These are phyloP conservation scores for Brassica incana DNA, from an alignment of 345 rosid species.

Conservation along the genomic window DNA sequence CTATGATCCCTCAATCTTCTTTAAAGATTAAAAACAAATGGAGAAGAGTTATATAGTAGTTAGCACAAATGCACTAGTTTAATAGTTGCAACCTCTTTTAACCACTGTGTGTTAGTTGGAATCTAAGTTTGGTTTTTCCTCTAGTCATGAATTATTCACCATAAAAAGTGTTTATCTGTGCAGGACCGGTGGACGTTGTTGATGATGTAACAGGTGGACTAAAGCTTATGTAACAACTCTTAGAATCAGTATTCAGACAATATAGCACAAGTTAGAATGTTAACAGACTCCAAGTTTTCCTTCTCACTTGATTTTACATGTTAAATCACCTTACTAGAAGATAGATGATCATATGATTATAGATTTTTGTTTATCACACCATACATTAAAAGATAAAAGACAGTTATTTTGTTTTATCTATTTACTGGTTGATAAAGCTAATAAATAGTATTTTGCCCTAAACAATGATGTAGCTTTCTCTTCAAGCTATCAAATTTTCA, in stretches of 20 bases:
- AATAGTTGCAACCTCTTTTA: background rate
- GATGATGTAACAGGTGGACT: constrained; percentile 94
- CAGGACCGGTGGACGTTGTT: constrained; percentile 88
- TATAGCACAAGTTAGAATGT: background rate
- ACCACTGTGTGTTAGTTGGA: background rate
- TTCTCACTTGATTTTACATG: background rate
- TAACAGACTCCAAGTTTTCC: background rate
- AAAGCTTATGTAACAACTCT: constrained; percentile 64
- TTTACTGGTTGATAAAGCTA: background rate
- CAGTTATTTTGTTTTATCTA: background rate
- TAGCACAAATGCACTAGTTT: constrained; percentile 8
- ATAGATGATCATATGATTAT: constrained; percentile 1
- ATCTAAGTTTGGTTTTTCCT: background rate
- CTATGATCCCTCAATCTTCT: too few species aligned
- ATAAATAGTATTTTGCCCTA: constrained; percentile 8
- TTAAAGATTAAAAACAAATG: too few species aligned
- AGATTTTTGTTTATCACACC: background rate
- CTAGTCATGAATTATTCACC: background rate
- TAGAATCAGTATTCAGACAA: background rate
- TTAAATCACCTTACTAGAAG: background rate
- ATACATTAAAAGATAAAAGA: background rate
- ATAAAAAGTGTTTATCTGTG: constrained; percentile 19
- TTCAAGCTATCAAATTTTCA: constrained; percentile 26
- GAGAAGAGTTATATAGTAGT: background rate
- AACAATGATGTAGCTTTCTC: constrained; percentile 15